These are phyloP conservation scores for Corinectria fuckeliana DNA, from an alignment of 2,329 filamentous ascomycete genomes.

Conservation along the genomic window DNA sequence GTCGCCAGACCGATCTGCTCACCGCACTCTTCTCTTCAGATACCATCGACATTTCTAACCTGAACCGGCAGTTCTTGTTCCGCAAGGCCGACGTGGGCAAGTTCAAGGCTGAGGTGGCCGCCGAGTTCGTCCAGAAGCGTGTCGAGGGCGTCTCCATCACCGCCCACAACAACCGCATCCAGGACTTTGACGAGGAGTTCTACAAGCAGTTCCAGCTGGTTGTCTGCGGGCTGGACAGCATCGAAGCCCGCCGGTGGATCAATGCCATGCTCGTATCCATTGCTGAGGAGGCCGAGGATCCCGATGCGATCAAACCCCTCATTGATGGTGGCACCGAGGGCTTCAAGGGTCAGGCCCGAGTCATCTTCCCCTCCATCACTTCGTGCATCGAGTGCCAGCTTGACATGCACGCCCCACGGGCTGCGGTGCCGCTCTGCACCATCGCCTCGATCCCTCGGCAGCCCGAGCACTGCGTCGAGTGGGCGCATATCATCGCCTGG, in stretches of 20 bases:
- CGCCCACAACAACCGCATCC: conserved; percentile 91
- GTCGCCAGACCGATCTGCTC: conserved; percentile 6
- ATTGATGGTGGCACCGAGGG: conserved; percentile 98
- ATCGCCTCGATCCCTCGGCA: conserved; percentile 95
- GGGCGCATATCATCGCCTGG: conserved; percentile 99
- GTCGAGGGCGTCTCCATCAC: conserved; percentile 93
- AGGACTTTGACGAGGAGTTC: conserved; percentile 95
- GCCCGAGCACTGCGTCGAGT: conserved; percentile 97
- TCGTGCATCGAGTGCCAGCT: conserved; percentile 98
- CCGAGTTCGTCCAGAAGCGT: conserved; percentile 86
- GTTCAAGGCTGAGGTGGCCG: conserved; percentile 91
- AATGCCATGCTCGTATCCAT: conserved; percentile 92
- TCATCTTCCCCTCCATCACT: conserved; percentile 89
- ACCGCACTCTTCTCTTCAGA: conserved; percentile 57
- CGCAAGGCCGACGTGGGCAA: conserved; percentile 90
- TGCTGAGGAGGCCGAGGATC: conserved; percentile 77
- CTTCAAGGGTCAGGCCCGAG: conserved; percentile 95
- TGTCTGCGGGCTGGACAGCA: conserved; percentile 93
- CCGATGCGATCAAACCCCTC: conserved; percentile 88
- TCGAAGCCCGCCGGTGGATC: conserved; percentile 98
- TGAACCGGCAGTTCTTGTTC: conserved; percentile 98
- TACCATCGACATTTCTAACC: conserved; percentile 97
- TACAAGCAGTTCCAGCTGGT: conserved; percentile 97
- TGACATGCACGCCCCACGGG: conserved; percentile 97
- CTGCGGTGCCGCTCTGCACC: conserved; percentile 95